A percentile compares a stretch with the other conserved stretches of the same genome.
Evolutionary conservation across 805 yeast species (phyloP).

Genomic region (Suhomyces tanzawaensis): DNA sequence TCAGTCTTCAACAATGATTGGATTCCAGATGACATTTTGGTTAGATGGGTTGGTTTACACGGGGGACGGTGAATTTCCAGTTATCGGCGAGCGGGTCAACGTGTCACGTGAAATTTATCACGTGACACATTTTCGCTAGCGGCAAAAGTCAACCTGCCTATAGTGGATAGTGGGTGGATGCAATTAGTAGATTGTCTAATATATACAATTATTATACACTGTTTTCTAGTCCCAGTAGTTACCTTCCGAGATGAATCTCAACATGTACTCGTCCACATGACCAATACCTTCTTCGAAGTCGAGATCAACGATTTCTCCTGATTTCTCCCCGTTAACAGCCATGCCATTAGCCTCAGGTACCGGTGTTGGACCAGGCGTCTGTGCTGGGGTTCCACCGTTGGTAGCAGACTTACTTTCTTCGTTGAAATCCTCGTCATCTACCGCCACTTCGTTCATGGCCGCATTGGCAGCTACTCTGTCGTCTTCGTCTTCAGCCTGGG

Average conservation of each 20-base stretch:
- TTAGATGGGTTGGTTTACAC: neutral
- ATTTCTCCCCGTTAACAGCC: conserved; percentile 9
- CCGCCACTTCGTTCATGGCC: conserved; percentile 80
- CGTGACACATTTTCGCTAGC: too few species aligned
- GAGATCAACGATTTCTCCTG: conserved; percentile 24
- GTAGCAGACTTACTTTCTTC: conserved; percentile 37
- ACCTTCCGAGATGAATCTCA: conserved; percentile 83
- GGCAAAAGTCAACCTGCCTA: too few species aligned
- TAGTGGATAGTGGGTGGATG: neutral
- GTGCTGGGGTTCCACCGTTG: conserved; percentile 26
- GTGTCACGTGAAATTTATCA: too few species aligned
- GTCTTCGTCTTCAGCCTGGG: conserved; percentile 94
- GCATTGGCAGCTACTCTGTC: conserved; percentile 85
- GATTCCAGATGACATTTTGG: conserved; percentile 27
- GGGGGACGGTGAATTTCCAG: neutral
- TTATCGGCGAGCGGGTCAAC: neutral
- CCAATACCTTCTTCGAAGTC: conserved; percentile 66
- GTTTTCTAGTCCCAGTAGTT: conserved; percentile 40
- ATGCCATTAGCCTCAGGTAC: conserved; percentile 5
- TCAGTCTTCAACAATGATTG: conserved; percentile 63
- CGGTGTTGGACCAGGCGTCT: conserved; percentile 26
- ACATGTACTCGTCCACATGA: conserved; percentile 96
- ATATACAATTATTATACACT: conserved; percentile 3
- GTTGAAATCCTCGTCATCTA: conserved; percentile 83
- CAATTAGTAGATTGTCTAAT: neutral